Evolutionary conservation across 139 green algal genomes (phyloP).

Genomic region (Chlorella sp.): DNA sequence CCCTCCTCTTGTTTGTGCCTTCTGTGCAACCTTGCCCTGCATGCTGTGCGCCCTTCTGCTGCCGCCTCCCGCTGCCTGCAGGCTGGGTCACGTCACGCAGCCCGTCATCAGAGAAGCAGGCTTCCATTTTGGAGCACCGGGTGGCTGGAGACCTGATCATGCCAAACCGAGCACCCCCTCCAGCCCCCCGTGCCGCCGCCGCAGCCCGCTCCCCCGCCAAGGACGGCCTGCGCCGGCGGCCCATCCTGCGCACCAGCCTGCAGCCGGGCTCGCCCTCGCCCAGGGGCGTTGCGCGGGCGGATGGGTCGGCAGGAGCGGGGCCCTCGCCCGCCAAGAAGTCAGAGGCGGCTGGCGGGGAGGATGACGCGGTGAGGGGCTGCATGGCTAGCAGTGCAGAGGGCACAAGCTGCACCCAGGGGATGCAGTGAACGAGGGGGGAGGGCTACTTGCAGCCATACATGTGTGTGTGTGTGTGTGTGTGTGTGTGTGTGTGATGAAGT

Average conservation of each 20-base stretch:
- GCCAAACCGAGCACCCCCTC: background rate
- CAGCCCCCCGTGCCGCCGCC: background rate
- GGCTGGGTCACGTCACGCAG: conserved; percentile 19
- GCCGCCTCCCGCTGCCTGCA: background rate
- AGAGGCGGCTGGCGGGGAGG: background rate
- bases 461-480: background rate
- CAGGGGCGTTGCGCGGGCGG: background rate
- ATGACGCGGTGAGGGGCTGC: background rate
- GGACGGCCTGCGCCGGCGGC: background rate
- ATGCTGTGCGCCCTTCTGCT: too few species aligned
- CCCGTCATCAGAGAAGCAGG: background rate
- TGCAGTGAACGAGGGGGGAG: background rate
- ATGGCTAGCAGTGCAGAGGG: too few species aligned
- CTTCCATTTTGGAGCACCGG: conserved; percentile 23
- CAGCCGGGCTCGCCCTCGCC: conserved; percentile 8
- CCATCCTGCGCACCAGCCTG: background rate
- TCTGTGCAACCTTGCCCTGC: background rate
- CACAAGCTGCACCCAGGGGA: background rate
- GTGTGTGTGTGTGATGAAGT: background rate
- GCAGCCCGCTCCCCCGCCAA: background rate
- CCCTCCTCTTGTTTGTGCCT: background rate
- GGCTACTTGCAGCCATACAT: background rate
- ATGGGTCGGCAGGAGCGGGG: background rate
- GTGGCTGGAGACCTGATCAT: conserved; percentile 29
- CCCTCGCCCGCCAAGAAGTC: background rate